Conservation (phyloP, 805 yeast species). For the Candida adriatica region DNA sequence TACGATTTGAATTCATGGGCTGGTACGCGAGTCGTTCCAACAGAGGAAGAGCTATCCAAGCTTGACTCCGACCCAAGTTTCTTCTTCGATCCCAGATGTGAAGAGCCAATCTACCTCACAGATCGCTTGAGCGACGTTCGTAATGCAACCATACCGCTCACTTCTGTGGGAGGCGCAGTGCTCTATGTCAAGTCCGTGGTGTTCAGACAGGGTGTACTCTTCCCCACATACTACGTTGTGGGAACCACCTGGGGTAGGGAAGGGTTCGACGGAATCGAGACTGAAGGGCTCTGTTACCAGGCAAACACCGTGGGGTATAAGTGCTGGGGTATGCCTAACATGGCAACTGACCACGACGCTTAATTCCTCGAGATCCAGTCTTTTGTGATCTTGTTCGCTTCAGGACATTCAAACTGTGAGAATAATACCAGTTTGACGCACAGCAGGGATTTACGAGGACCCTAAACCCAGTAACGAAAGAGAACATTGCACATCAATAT, state of each 20-base stretch:
- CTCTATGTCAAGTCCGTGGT: slow-evolving; percentile 36
- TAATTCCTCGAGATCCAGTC: too few species aligned
- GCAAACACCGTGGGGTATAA: slow-evolving; percentile 38
- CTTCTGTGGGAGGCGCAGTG: slow-evolving; percentile 47
- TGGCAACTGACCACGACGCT: too few species aligned
- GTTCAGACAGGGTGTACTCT: slow-evolving; percentile 38
- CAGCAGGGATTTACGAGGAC: too few species aligned
- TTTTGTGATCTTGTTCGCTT: too few species aligned
- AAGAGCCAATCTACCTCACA: slow-evolving; percentile 9
- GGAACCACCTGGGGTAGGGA: slow-evolving; percentile 43
- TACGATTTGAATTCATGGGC: slow-evolving; percentile 31
- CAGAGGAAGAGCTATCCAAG: slow-evolving; percentile 13
- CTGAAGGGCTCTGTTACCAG: slow-evolving; percentile 45
- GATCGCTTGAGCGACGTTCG: slow-evolving; percentile 11
- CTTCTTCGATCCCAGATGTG: slow-evolving; percentile 13
- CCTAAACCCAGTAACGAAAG: too few species aligned
- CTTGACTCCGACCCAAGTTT: slow-evolving; percentile 11
- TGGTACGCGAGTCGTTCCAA: slow-evolving; percentile 24
- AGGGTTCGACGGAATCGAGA: slow-evolving; percentile 49
- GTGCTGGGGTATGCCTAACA: slow-evolving; percentile 47
- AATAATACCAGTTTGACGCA: too few species aligned
- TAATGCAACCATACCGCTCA: slow-evolving; percentile 17
- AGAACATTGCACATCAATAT: too few species aligned
- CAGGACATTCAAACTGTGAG: too few species aligned
- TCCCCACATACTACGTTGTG: slow-evolving; percentile 38